Evolutionary conservation across 2,329 filamentous ascomycete genomes (phyloP).

Genomic region (Talaromyces islandicus): DNA sequence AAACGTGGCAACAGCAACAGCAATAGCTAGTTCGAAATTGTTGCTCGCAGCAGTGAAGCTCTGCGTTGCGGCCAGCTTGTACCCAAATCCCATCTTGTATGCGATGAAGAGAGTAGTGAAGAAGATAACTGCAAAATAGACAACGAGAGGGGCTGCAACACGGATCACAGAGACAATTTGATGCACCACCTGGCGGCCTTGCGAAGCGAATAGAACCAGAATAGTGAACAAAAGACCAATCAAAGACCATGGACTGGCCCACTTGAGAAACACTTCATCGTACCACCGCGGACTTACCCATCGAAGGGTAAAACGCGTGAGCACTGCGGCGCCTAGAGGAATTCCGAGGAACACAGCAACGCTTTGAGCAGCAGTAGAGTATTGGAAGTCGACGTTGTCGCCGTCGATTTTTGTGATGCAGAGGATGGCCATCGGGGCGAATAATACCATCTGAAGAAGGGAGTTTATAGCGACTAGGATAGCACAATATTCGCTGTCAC

Average conservation of each 20-base stretch:
- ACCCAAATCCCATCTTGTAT: conserved; percentile 65
- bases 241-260: conserved; percentile 66
- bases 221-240: conserved; percentile 85
- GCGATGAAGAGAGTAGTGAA: conserved; percentile 59
- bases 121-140: conserved; percentile 77
- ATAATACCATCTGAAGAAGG: conserved; percentile 67
- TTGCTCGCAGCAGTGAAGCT: conserved; percentile 88
- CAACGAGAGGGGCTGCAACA: conserved; percentile 71
- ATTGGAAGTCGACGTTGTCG: conserved; percentile 45
- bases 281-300: conserved; percentile 56
- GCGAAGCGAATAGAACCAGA: conserved; percentile 75
- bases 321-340: conserved; percentile 70
- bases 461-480: conserved; percentile 72
- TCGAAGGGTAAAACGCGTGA: conserved; percentile 63
- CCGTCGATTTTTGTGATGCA: conserved; percentile 65
- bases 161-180: conserved; percentile 79
- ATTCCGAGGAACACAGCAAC: conserved; percentile 83
- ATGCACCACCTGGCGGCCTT: conserved; percentile 69
- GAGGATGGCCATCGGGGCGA: conserved; percentile 62
- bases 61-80: conserved; percentile 65
- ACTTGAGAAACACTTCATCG: conserved; percentile 62
- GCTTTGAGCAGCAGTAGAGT: conserved; percentile 66
- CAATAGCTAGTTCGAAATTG: conserved; percentile 89
- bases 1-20: conserved; percentile 76
- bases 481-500: conserved; percentile 76